A percentile compares a stretch with the other conserved stretches of the same genome.
These are phyloP conservation scores for Buddleja alternifolia DNA, from an alignment of 257 asterid genomes.

Conservation along the genomic window DNA sequence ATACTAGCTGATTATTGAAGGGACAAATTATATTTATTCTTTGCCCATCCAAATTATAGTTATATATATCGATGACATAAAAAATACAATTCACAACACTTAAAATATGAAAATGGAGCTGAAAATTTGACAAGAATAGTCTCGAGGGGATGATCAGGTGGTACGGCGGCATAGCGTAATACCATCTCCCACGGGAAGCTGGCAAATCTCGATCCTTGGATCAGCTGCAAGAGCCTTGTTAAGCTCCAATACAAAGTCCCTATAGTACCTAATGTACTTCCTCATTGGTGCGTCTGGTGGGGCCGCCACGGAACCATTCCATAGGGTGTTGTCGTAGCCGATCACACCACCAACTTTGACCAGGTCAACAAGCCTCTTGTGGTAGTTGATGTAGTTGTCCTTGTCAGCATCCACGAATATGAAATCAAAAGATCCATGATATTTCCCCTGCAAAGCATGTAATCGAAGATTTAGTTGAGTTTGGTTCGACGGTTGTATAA, in stretches of 20 bases:
- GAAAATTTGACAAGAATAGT: too few relatives aligned
- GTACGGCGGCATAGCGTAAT: conserved; percentile 73
- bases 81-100: background rate
- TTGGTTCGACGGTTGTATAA: too few relatives aligned
- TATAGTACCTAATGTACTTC: conserved; percentile 53
- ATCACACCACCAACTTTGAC: conserved; percentile 68
- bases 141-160: conserved; percentile 29
- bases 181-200: conserved; percentile 73
- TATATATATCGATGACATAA: too few relatives aligned
- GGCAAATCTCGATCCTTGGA: conserved; percentile 70
- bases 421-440: conserved; percentile 60
- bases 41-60: background rate
- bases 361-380: conserved; percentile 56
- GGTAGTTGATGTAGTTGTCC: conserved; percentile 65
- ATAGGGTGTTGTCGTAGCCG: conserved; percentile 72
- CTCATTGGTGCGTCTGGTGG: conserved; percentile 67
- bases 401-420: conserved; percentile 78
- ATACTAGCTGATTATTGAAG: too few relatives aligned
- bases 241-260: conserved; percentile 65
- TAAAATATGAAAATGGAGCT: too few relatives aligned
- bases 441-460: conserved; percentile 33
- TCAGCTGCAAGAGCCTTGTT: conserved; percentile 67
- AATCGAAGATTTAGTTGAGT: too few relatives aligned
- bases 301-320: conserved; percentile 75
- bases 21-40: background rate